Evolutionary conservation across 2,329 filamentous ascomycete species (phyloP).

Genomic region (Neurospora sp.): DNA sequence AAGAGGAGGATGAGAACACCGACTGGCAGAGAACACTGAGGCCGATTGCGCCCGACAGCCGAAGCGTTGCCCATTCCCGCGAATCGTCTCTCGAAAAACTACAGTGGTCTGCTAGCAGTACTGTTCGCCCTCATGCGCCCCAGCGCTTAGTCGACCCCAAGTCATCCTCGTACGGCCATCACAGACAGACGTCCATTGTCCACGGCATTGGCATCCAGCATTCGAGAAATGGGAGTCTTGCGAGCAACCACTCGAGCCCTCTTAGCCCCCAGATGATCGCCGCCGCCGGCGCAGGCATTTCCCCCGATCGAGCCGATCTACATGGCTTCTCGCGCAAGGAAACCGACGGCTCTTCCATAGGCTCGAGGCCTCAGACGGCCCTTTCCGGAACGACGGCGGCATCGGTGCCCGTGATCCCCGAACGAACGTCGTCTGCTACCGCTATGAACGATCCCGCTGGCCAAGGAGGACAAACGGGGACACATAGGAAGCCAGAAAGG

Average conservation of each 20-base stretch:
- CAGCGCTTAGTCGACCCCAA: slow-evolving; percentile 48
- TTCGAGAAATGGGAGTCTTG: slow-evolving; percentile 77
- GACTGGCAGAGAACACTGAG: slow-evolving; percentile 44
- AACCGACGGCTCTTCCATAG: slow-evolving; percentile 26
- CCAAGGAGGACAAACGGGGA: slow-evolving; percentile 24
- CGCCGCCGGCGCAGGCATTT: slow-evolving; percentile 47
- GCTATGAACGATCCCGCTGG: slow-evolving; percentile 29
- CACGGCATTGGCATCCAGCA: slow-evolving; percentile 77
- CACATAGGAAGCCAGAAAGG: slow-evolving; percentile 46
- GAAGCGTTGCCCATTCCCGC: slow-evolving; percentile 42
- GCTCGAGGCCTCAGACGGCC: slow-evolving; percentile 36
- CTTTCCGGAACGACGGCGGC: slow-evolving; percentile 33
- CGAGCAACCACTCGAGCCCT: slow-evolving; percentile 71
- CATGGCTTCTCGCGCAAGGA: slow-evolving; percentile 37
- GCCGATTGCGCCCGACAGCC: slow-evolving; percentile 32
- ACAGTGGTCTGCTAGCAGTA: slow-evolving; percentile 20
- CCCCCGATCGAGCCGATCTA: slow-evolving; percentile 44
- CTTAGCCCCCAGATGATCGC: slow-evolving; percentile 81
- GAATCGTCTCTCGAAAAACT: slow-evolving; percentile 50
- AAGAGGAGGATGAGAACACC: slow-evolving; percentile 39
- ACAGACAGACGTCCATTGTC: slow-evolving; percentile 93
- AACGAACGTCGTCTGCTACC: slow-evolving; percentile 36
- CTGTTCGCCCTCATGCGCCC: slow-evolving; percentile 30
- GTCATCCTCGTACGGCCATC: slow-evolving; percentile 62
- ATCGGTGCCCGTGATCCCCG: slow-evolving; percentile 24